phyloP scores from a whole-genome alignment of 768 basidiomycete genomes.

The Rhizopogon vinicolor region DNA sequence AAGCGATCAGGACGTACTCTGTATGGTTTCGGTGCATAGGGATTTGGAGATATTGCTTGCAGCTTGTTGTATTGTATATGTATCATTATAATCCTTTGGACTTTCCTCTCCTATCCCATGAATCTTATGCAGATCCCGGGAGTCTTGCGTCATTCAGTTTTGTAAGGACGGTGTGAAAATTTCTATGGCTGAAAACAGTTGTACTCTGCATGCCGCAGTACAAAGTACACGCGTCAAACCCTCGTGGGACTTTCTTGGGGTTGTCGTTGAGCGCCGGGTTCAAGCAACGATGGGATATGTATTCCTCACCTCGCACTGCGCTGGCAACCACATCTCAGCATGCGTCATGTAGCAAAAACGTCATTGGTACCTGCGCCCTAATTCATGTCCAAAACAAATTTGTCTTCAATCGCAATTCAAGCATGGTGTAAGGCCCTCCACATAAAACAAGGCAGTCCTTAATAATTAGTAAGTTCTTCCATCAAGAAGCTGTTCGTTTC shows the following conservation, averaged over 20 bases:
- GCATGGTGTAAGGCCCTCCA: neutral
- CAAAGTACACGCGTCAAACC: too few relatives aligned
- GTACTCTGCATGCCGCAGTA: too few relatives aligned
- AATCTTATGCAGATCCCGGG: neutral
- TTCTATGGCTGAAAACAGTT: too few relatives aligned
- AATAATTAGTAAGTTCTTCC: neutral
- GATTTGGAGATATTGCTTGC: neutral
- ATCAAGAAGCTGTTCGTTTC: neutral
- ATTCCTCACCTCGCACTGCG: too few relatives aligned
- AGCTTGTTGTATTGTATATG: constrained; percentile 19
- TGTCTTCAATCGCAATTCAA: neutral
- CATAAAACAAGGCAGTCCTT: neutral
- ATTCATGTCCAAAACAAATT: neutral
- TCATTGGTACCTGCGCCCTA: too few relatives aligned
- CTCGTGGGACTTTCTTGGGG: too few relatives aligned
- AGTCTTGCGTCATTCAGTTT: too few relatives aligned
- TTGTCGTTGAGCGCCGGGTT: too few relatives aligned
- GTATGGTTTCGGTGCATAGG: constrained; percentile 18
- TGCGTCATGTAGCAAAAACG: too few relatives aligned
- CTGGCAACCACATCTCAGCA: too few relatives aligned
- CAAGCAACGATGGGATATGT: too few relatives aligned
- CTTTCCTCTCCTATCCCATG: neutral
- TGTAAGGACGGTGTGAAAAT: too few relatives aligned
- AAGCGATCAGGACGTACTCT: constrained; percentile 86
- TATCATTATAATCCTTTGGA: constrained; percentile 20